Evolutionary conservation across 192 early-diverging fungal species (phyloP), one percentile per base, ranked within the genome.

Genomic region (Umbelopsis sp.): DNA sequence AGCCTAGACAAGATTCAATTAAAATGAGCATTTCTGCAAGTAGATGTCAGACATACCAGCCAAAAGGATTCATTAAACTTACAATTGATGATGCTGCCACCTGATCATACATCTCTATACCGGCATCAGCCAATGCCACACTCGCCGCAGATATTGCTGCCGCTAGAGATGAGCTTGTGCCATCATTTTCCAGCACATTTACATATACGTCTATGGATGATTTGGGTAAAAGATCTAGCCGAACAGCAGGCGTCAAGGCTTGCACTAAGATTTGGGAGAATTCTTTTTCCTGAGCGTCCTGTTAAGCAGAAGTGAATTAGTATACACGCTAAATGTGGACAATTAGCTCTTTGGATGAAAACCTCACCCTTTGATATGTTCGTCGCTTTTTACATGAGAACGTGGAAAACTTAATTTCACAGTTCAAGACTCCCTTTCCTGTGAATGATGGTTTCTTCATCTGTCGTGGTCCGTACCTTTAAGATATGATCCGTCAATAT

Each of bases 101-200:
- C n/a, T 83, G 76, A 79, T 95, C 94, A 47, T 81, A 70, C 92
- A 95, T 94, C 74, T 94, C 92, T 65, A 95, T 92, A 17, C 93
- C 93, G 14, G 94, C 93, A 81, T 95, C 91, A 11, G 92, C 91
- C 14, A 95, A 67, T 0, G 89, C 89, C 0, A 83, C 79, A 11
- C 88, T 90, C 9, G 93, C 87, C 12, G 90, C 91, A 24, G 86
- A 84, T 47, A 90, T 76, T 59, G 88, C 83, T 68, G 85, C 86
- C 14, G 90, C 83, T n/a, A 93, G 56, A 71, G 87, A 85, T 10
- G 91, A 85, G 20, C 78, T 78, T 21, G 78, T 84, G 8, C 91
- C 92, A 66, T 92, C 91, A 52, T 78, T 83, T 68, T 95, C 91
- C 10, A 95, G 73, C 3, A 94, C 84, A 25, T 84, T 87, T 17